Evolutionary conservation across 495 filamentous ascomycete species (phyloP).

Genomic region (Glarea lozoyensis): DNA sequence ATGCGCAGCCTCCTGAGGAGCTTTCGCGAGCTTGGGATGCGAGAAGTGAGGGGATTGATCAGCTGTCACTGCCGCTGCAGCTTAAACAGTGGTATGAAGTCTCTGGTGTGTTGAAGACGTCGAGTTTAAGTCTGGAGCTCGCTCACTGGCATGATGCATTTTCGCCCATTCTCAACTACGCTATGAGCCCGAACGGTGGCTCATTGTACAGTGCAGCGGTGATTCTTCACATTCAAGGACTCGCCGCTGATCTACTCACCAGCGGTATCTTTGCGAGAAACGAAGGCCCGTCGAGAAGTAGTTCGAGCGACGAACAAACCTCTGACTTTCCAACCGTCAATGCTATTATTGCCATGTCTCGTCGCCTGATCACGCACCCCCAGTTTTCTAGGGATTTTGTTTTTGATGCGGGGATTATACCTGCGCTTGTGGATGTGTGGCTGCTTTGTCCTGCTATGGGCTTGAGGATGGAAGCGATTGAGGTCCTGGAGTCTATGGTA

Average conservation of each 20-base stretch:
- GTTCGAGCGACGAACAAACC: background rate
- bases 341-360: slow-evolving; percentile 10
- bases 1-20: background rate
- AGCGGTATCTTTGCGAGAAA: slow-evolving; percentile 4
- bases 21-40: background rate
- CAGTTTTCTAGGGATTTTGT: slow-evolving; percentile 8
- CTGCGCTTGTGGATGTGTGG: slow-evolving; percentile 1
- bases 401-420: slow-evolving; percentile 14
- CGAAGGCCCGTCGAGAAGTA: background rate
- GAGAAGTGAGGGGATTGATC: background rate
- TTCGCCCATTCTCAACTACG: slow-evolving; percentile 8
- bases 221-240: slow-evolving; percentile 14
- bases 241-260: slow-evolving; percentile 6
- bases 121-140: slow-evolving; percentile 1
- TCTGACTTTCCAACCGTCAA: slow-evolving; percentile 12
- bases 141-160: slow-evolving; percentile 17
- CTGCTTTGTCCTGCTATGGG: slow-evolving; percentile 10
- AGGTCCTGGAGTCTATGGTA: slow-evolving; percentile 23
- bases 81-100: slow-evolving; percentile 8
- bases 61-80: background rate
- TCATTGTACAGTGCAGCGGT: slow-evolving; percentile 10
- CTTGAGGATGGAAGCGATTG: slow-evolving; percentile 26
- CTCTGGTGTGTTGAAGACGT: background rate
- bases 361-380: slow-evolving; percentile 7
- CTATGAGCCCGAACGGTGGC: slow-evolving; percentile 7